Percentiles rank a stretch among this genome's conserved stretches.
These are phyloP conservation scores for Geosmithia morbida DNA, from an alignment of 2,329 filamentous ascomycete species.

Conservation along the genomic window DNA sequence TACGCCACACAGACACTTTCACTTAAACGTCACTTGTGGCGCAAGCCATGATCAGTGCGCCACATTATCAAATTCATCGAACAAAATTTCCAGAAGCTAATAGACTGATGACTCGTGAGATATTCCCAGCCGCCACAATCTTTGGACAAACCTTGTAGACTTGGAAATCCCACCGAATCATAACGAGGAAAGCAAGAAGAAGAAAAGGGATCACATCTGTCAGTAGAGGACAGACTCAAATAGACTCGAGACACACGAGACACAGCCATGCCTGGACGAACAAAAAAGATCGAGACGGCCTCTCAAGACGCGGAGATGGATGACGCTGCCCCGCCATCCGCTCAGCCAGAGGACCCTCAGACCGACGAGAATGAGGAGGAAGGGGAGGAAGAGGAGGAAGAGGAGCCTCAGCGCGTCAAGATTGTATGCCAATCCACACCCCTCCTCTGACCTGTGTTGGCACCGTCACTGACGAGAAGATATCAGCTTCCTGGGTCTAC, in stretches of 20 bases:
- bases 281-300: constrained; percentile 17
- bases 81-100: not conserved
- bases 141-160: too few relatives aligned
- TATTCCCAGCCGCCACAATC: too few relatives aligned
- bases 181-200: too few relatives aligned
- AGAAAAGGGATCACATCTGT: too few relatives aligned
- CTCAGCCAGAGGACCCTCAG: constrained; percentile 17
- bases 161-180: too few relatives aligned
- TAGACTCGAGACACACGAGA: not conserved
- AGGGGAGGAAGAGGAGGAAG: constrained; percentile 20
- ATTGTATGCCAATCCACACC: constrained; percentile 27
- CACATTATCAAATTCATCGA: not conserved
- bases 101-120: not conserved
- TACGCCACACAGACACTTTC: too few relatives aligned
- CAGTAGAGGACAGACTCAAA: not conserved
- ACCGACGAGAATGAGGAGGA: constrained; percentile 26
- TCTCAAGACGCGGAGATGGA: constrained; percentile 26
- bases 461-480: constrained; percentile 2
- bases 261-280: constrained; percentile 23
- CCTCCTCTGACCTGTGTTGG: not conserved
- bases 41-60: not conserved
- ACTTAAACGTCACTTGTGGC: too few relatives aligned
- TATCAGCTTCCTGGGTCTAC: constrained; percentile 69
- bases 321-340: constrained; percentile 23
- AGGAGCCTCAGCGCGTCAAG: constrained; percentile 39